Evolutionary conservation across 108 stramenopile species (phyloP).

Genomic region (Phaeodactylum tricornutum): DNA sequence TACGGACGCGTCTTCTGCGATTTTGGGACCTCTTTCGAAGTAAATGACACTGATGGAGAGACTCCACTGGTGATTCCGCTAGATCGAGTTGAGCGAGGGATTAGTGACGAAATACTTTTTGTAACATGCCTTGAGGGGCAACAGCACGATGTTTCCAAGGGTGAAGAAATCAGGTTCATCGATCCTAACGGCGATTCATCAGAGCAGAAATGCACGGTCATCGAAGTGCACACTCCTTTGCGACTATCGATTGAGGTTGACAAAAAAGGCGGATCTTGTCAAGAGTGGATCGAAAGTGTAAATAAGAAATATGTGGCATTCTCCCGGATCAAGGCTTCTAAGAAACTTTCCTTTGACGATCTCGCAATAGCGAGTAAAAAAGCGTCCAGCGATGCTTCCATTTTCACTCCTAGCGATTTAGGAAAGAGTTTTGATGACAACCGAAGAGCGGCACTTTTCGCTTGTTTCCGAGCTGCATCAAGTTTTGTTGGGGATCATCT

Average conservation of each 20-base stretch:
- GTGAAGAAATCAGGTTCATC: constrained; percentile 58
- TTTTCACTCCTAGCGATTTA: constrained; percentile 80
- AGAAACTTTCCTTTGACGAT: no score
- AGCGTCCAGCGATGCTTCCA: no score
- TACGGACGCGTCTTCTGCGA: constrained; percentile 74
- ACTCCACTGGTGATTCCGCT: constrained; percentile 54
- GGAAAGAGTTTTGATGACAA: constrained; percentile 74
- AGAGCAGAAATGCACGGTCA: constrained; percentile 30
- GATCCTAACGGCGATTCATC: constrained; percentile 14
- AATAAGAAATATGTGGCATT: no score
- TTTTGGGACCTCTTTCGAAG: constrained; percentile 64
- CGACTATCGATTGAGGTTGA: constrained; percentile 19
- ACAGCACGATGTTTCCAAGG: constrained; percentile 76
- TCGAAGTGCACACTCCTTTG: constrained; percentile 47
- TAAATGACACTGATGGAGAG: constrained; percentile 78
- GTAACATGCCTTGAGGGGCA: constrained; percentile 60
- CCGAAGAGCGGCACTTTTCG: constrained; percentile 44
- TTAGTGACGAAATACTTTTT: constrained; percentile 13
- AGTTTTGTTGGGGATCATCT: constrained; percentile 34
- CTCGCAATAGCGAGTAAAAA: no score
- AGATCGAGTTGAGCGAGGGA: constrained; percentile 32
- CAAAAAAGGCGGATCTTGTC: no score
- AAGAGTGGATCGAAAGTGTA: no score
- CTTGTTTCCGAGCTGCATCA: constrained; percentile 51
- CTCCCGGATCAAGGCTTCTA: no score